Conservation (phyloP, 768 basidiomycete genomes). For the Russula brevipes region DNA sequence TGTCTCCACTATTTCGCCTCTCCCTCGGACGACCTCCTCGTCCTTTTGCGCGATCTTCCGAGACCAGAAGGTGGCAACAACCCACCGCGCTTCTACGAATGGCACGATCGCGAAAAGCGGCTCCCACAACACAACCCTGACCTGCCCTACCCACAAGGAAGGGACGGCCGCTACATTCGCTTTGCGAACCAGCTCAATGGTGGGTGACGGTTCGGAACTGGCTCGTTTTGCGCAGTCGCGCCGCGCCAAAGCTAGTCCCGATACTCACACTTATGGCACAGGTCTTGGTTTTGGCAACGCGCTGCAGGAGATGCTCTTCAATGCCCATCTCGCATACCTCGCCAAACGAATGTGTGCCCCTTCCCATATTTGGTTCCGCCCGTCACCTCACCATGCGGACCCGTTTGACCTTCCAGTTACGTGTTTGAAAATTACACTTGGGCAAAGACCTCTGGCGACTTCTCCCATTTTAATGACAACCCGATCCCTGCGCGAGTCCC, state of each 20-base stretch:
- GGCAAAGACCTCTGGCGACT: conserved; percentile 38
- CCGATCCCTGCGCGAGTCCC: conserved; percentile 51
- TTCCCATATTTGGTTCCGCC: too few relatives aligned
- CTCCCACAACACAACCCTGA: conserved; percentile 17
- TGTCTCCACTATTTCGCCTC: too few relatives aligned
- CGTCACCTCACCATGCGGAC: too few relatives aligned
- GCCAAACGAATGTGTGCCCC: conserved; percentile 45
- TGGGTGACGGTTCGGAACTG: not conserved
- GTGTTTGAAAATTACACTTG: conserved; percentile 60
- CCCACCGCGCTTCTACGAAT: conserved; percentile 15
- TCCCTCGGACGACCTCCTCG: not conserved
- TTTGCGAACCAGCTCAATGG: conserved; percentile 19
- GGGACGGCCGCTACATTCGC: conserved; percentile 18
- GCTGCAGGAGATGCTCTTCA: conserved; percentile 53
- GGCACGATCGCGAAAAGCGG: conserved; percentile 8
- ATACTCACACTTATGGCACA: conserved; percentile 16
- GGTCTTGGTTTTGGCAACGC: conserved; percentile 59
- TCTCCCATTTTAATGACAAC: conserved; percentile 43
- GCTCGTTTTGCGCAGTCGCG: not conserved
- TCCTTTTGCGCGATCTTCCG: not conserved
- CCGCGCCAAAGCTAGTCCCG: too few relatives aligned
- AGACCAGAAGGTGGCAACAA: not conserved
- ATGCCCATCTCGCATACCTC: conserved; percentile 44
- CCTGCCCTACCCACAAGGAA: conserved; percentile 20
- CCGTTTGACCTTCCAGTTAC: conserved; percentile 29